Evolutionary conservation across 768 basidiomycete genomes (phyloP).

Genomic region (Termitomyces sp.): DNA sequence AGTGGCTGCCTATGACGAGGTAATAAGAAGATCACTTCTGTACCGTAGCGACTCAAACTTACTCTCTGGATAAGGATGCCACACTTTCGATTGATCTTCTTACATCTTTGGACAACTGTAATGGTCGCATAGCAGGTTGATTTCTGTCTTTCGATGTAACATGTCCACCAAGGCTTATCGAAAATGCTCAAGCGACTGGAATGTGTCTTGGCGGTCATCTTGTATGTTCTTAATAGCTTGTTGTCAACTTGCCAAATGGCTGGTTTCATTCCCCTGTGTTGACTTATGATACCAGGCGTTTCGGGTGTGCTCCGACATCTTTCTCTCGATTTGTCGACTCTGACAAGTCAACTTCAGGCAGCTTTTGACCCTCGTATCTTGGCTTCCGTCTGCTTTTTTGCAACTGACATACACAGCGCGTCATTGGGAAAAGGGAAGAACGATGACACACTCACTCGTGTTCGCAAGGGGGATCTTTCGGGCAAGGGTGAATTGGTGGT

Average conservation of each 20-base stretch:
- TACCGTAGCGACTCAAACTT: neutral
- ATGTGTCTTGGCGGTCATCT: constrained; percentile 91
- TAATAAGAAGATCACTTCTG: constrained; percentile 20
- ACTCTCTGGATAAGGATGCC: constrained; percentile 55
- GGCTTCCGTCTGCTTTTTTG: constrained; percentile 90
- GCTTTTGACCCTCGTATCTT: constrained; percentile 85
- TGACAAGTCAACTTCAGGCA: constrained; percentile 43
- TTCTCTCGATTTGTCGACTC: neutral
- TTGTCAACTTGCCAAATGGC: neutral
- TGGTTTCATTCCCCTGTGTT: neutral
- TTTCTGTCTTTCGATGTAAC: neutral
- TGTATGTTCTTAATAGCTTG: constrained; percentile 35
- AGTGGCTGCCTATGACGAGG: constrained; percentile 86
- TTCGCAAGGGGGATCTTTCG: constrained; percentile 69
- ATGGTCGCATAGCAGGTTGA: constrained; percentile 82
- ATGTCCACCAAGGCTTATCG: neutral
- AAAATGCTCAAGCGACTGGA: constrained; percentile 57
- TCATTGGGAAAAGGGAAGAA: constrained; percentile 81
- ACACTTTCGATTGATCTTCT: constrained; percentile 76
- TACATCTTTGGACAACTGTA: constrained; percentile 72
- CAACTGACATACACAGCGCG: constrained; percentile 88
- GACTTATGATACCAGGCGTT: constrained; percentile 29
- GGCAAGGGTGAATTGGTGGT: constrained; percentile 85
- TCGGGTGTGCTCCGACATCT: constrained; percentile 25
- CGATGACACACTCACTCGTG: constrained; percentile 77